phyloP scores from a whole-genome alignment of 73 alveolate genomes.

The Paramecium octaurelia region DNA sequence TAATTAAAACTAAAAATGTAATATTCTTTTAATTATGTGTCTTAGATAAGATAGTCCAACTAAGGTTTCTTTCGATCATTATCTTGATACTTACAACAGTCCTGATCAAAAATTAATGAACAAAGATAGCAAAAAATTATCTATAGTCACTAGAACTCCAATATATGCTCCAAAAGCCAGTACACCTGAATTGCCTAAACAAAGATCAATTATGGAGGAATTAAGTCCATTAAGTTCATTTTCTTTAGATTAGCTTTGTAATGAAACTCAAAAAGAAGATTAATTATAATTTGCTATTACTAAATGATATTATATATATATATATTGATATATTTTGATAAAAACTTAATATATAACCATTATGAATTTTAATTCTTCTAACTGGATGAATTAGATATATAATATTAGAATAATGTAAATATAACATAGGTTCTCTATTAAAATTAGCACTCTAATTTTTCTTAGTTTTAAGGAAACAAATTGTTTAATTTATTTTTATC shows the following conservation, averaged over 20 bases:
- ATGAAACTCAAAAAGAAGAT: background rate
- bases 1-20: background rate
- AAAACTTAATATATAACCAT: background rate
- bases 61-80: background rate
- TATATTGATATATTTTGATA: background rate
- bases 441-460: background rate
- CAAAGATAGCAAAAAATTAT: background rate
- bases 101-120: background rate
- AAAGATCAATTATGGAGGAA: background rate
- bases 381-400: too few species aligned
- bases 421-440: too few species aligned
- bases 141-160: conserved; percentile 38
- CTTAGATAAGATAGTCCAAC: background rate
- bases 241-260: background rate
- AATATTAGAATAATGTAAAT: too few species aligned
- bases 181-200: background rate
- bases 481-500: too few species aligned
- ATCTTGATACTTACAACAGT: background rate
- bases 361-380: too few species aligned
- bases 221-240: background rate
- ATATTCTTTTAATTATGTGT: background rate
- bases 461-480: background rate
- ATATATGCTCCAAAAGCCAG: conserved; percentile 4
- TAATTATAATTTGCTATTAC: background rate
- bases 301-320: background rate